phyloP scores from a whole-genome alignment of 306 rosid species.

The Quercus cerris region DNA sequence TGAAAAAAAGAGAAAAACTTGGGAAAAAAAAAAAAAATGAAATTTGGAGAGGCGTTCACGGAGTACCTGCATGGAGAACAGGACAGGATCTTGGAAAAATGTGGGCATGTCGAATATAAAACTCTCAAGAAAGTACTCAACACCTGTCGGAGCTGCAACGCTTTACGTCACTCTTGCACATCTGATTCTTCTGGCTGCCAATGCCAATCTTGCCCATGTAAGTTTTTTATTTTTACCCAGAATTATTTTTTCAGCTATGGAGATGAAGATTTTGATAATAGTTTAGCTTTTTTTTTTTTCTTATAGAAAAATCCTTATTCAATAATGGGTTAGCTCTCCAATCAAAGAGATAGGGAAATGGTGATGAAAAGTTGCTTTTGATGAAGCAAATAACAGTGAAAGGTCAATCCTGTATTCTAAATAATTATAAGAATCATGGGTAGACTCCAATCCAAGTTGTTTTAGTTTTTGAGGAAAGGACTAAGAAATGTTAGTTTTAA shows the following conservation, averaged over 20 bases:
- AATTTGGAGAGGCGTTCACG: conserved; percentile 63
- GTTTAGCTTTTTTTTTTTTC: too few relatives aligned
- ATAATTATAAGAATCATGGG: too few relatives aligned
- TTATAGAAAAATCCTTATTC: not conserved
- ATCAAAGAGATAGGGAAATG: not conserved
- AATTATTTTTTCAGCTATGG: too few relatives aligned
- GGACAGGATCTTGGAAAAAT: conserved; percentile 49
- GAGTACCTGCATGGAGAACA: conserved; percentile 68
- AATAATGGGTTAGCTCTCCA: not conserved
- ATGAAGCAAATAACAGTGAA: not conserved
- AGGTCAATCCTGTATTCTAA: not conserved
- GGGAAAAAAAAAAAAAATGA: conserved; percentile 36
- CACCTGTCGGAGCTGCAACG: conserved; percentile 53
- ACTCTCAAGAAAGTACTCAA: conserved; percentile 77
- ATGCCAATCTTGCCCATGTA: conserved; percentile 70
- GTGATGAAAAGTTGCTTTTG: not conserved
- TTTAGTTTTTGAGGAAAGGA: too few relatives aligned
- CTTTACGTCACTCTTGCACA: conserved; percentile 16
- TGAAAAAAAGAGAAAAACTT: not conserved
- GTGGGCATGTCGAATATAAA: conserved; percentile 68
- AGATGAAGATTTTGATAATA: too few relatives aligned
- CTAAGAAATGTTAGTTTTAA: too few relatives aligned
- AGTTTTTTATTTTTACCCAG: not conserved
- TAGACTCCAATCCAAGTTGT: too few relatives aligned
- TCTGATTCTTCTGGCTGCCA: conserved; percentile 50